Percentiles rank a stretch among this genome's conserved stretches.
These are phyloP conservation scores for Chondrostereum purpureum DNA, from an alignment of 1,284 basidiomycete genomes.

Conservation along the genomic window DNA sequence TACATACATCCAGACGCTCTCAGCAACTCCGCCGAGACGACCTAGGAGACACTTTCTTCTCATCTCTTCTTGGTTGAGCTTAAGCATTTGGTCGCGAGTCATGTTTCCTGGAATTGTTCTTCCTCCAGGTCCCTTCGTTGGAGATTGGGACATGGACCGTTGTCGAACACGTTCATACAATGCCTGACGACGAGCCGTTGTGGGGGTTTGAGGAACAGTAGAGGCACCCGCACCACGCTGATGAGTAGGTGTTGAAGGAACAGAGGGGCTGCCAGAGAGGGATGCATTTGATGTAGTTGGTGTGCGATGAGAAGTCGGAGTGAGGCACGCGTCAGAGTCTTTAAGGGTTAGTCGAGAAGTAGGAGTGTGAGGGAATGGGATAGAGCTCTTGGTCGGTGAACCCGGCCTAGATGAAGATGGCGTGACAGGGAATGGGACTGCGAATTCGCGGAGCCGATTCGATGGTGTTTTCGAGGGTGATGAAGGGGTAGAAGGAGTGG, in stretches of 20 bases:
- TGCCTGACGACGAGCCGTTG: constrained; percentile 66
- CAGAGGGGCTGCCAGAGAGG: constrained; percentile 25
- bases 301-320: constrained; percentile 38
- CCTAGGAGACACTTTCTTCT: constrained; percentile 67
- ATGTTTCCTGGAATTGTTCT: constrained; percentile 37
- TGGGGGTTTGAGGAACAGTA: constrained; percentile 61
- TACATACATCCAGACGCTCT: constrained; percentile 79
- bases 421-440: constrained; percentile 46
- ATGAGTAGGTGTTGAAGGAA: constrained; percentile 59
- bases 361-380: constrained; percentile 51
- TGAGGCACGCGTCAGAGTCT: constrained; percentile 20
- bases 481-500: constrained; percentile 37
- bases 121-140: constrained; percentile 47
- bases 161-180: constrained; percentile 73
- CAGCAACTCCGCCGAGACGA: constrained; percentile 70
- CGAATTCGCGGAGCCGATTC: constrained; percentile 38
- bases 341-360: constrained; percentile 30
- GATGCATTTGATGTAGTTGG: constrained; percentile 36
- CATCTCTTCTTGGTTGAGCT: constrained; percentile 69
- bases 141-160: constrained; percentile 57
- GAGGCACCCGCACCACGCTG: constrained; percentile 47
- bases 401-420: constrained; percentile 28
- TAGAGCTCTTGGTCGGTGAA: constrained; percentile 36
- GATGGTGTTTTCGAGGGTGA: constrained; percentile 28
- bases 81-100: constrained; percentile 59